phyloP scores from a whole-genome alignment of 2,329 filamentous ascomycete species.

The Zymoseptoria ardabiliae region DNA sequence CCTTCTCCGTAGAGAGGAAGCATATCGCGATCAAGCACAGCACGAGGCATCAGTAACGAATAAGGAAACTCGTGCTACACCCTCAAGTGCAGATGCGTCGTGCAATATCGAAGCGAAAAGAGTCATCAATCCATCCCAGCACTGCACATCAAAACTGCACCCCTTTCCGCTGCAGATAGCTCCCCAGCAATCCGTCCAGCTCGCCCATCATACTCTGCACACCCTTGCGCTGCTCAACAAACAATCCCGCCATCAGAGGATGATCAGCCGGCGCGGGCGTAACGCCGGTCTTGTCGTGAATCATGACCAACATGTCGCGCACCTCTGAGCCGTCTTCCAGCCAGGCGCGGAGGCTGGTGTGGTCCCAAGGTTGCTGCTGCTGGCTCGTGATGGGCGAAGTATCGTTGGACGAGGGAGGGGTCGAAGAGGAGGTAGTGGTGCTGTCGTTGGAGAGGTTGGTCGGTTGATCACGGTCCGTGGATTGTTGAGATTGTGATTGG shows the following conservation, averaged over 20 bases:
- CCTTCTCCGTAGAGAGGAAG: neutral
- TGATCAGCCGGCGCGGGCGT: slow-evolving; percentile 75
- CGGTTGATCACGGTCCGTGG: neutral
- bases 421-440: slow-evolving; percentile 14
- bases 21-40: neutral
- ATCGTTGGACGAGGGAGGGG: slow-evolving; percentile 20
- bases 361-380: slow-evolving; percentile 69
- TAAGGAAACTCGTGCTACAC: neutral
- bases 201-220: slow-evolving; percentile 82
- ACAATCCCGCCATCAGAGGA: slow-evolving; percentile 71
- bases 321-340: slow-evolving; percentile 73
- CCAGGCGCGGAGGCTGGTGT: slow-evolving; percentile 76
- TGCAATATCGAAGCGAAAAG: neutral
- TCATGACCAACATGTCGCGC: slow-evolving; percentile 79
- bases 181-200: slow-evolving; percentile 53
- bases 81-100: neutral
- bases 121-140: neutral
- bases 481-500: neutral
- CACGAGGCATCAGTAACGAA: neutral
- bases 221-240: slow-evolving; percentile 78
- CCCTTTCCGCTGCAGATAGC: slow-evolving; percentile 23
- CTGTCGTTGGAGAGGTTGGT: slow-evolving; percentile 15
- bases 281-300: slow-evolving; percentile 85
- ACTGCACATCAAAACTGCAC: slow-evolving; percentile 12
- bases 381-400: slow-evolving; percentile 27